Percentiles rank a stretch among this genome's conserved stretches.
These are phyloP conservation scores for Petunia axillaris DNA, from an alignment of 257 asterid species.

Conservation along the genomic window DNA sequence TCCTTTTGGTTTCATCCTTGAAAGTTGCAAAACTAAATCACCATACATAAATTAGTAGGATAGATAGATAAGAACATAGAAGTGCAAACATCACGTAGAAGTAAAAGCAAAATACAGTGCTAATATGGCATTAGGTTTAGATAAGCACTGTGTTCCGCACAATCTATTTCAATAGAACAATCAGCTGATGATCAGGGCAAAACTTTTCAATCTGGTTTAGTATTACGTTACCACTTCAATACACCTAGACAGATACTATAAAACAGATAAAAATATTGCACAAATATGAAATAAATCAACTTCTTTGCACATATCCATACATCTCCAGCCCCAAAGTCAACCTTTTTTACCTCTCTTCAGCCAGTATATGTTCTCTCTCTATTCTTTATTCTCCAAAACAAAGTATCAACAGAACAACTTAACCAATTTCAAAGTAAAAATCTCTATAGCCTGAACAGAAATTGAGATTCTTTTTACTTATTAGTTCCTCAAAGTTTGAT, in stretches of 20 bases:
- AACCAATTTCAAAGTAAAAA: background rate
- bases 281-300: background rate
- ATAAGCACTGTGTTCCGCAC: background rate
- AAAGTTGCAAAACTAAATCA: background rate
- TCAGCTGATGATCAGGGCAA: background rate
- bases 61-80: background rate
- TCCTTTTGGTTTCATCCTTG: too few species aligned
- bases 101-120: background rate
- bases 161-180: background rate
- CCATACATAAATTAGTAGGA: background rate
- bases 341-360: background rate
- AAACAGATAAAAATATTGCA: background rate
- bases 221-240: background rate
- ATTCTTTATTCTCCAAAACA: background rate
- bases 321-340: background rate
- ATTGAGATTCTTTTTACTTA: background rate
- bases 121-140: background rate
- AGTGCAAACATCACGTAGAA: background rate
- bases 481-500: background rate
- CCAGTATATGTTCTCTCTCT: background rate
- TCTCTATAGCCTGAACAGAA: background rate
- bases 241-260: background rate
- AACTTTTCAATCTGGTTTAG: background rate
- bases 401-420: background rate
- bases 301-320: background rate